phyloP scores from a whole-genome alignment of 345 rosid genomes.

The Aethionema arabicum region DNA sequence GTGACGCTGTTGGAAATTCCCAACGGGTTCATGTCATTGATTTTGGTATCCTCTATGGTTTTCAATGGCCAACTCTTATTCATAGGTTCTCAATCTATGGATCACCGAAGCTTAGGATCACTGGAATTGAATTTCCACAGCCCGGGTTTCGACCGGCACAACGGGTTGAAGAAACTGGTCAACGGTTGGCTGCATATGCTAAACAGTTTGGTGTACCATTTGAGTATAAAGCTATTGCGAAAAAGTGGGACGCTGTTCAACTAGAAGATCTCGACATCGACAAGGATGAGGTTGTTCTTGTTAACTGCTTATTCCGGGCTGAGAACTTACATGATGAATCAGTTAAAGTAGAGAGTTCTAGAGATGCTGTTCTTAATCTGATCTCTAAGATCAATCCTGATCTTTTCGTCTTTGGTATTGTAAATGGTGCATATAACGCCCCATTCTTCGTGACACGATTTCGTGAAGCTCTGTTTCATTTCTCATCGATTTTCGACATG shows the following conservation, averaged over 20 bases:
- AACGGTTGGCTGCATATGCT: conserved; percentile 77
- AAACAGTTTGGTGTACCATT: conserved; percentile 75
- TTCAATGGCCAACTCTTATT: conserved; percentile 90
- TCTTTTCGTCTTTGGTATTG: conserved; percentile 58
- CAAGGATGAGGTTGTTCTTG: conserved; percentile 63
- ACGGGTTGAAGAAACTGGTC: conserved; percentile 87
- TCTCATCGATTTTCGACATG: conserved; percentile 88
- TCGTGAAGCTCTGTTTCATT: conserved; percentile 89
- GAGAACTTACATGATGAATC: conserved; percentile 83
- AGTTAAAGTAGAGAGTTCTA: conserved; percentile 56
- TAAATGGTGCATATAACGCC: conserved; percentile 74
- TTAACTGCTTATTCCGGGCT: conserved; percentile 66
- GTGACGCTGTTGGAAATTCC: conserved; percentile 45
- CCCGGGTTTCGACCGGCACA: conserved; percentile 91
- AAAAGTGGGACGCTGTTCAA: conserved; percentile 75
- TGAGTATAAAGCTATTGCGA: conserved; percentile 81
- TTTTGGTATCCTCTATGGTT: conserved; percentile 91
- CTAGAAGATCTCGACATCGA: conserved; percentile 70
- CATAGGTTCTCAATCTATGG: conserved; percentile 62
- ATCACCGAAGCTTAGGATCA: conserved; percentile 79
- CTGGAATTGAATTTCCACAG: conserved; percentile 93
- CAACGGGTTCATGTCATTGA: conserved; percentile 74
- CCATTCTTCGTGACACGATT: conserved; percentile 90
- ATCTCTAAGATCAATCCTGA: conserved; percentile 69
- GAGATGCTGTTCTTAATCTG: conserved; percentile 57